Conservation (phyloP, 495 filamentous ascomycete species). For the Diplogelasinospora grovesii region DNA sequence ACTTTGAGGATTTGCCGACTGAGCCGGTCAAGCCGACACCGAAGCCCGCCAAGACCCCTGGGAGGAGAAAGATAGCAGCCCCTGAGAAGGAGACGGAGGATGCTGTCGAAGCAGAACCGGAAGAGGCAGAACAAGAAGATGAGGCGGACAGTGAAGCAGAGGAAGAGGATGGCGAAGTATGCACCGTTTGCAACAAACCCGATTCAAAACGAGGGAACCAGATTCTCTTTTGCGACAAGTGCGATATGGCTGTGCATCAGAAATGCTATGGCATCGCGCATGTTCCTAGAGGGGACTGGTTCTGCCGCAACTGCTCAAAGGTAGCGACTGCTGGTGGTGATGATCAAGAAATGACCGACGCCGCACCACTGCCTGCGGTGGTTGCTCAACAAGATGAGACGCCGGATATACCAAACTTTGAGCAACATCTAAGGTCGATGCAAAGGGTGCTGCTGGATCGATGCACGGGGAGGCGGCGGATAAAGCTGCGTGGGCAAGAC, state of each 20-base stretch:
- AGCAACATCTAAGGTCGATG: constrained; percentile 37
- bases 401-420: constrained; percentile 45
- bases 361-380: too few species aligned
- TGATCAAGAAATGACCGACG: not conserved
- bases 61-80: constrained; percentile 6
- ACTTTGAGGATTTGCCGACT: constrained; percentile 21
- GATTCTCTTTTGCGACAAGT: constrained; percentile 91
- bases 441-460: constrained; percentile 46
- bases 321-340: not conserved
- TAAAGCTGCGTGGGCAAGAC: constrained; percentile 43
- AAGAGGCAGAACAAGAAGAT: not conserved
- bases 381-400: constrained; percentile 10
- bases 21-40: constrained; percentile 6
- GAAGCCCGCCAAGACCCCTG: constrained; percentile 1
- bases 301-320: constrained; percentile 65
- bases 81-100: constrained; percentile 17
- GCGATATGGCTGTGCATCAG: constrained; percentile 81
- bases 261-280: constrained; percentile 79
- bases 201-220: constrained; percentile 43
- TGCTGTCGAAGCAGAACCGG: constrained; percentile 11
- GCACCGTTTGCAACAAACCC: constrained; percentile 40
- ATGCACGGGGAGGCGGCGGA: constrained; percentile 40
- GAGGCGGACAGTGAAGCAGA: constrained; percentile 5
- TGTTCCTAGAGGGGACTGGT: constrained; percentile 86
- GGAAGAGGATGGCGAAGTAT: constrained; percentile 40